Percentiles rank a stretch among this genome's conserved stretches.
Evolutionary conservation across 2,329 filamentous ascomycete species (phyloP).

Genomic region (Trichophyton equinum): DNA sequence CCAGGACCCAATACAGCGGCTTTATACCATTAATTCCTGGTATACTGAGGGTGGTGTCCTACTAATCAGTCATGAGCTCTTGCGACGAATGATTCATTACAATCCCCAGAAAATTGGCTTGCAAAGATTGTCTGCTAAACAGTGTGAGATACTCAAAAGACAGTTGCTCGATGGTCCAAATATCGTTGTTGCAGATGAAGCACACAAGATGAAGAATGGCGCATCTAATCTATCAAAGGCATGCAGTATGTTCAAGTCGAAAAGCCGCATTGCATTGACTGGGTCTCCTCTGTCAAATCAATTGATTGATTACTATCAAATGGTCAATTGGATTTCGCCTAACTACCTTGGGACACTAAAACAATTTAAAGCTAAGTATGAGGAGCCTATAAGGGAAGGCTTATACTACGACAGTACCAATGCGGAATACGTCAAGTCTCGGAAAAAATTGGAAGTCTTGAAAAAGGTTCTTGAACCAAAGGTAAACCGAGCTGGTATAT

Average conservation of each 20-base stretch:
- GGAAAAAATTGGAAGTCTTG: constrained; percentile 57
- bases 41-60: constrained; percentile 54
- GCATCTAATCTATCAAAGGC: constrained; percentile 41
- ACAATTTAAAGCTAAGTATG: constrained; percentile 61
- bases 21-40: constrained; percentile 46
- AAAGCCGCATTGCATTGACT: constrained; percentile 66
- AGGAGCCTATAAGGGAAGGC: constrained; percentile 59
- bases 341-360: constrained; percentile 56
- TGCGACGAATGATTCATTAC: constrained; percentile 38
- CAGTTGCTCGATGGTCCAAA: constrained; percentile 50
- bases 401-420: constrained; percentile 52
- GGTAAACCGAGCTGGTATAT: constrained; percentile 61
- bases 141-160: constrained; percentile 30
- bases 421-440: constrained; percentile 44
- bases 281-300: constrained; percentile 80
- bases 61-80: constrained; percentile 62
- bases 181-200: constrained; percentile 75
- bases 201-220: constrained; percentile 63
- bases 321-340: constrained; percentile 78
- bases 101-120: constrained; percentile 19
- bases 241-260: constrained; percentile 50
- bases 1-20: constrained; percentile 28
- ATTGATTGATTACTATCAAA: constrained; percentile 69
- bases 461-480: constrained; percentile 64
- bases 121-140: constrained; percentile 22